Base-by-base conservation (phyloP, 345 rosid genomes). In the Geranium rotundifolium region DNA sequence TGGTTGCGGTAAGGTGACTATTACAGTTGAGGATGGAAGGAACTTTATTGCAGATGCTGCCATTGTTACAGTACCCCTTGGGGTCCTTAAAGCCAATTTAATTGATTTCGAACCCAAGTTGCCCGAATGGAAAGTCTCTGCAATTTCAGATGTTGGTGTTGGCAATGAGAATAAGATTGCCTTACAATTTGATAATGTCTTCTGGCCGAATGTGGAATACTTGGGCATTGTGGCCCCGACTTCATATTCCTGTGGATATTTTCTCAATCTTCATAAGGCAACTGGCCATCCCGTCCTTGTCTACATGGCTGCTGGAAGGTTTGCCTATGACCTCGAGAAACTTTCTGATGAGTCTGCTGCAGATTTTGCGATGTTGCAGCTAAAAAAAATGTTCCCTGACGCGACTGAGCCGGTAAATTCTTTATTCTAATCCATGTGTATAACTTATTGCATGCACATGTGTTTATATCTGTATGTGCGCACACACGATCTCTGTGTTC, bases 141-240 rank as follows among this genome's bases (percentile, higher is more conserved):
- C 97, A 10, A 82, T 90, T 73, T 78, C 88, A 5, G 91, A 77
- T 76, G 74, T 90, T 14, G 97, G 97, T 23, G 81, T 87, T 49
- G 97, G 97, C 75, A 81, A 72, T 50, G 97, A 90, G 73, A 90
- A 87, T 65, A 87, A 87, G 84, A 82, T 90, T 50, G 97, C 95
- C 55, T 59, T 90, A 59, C 73, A 70, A 60, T 90, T 90, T 54
- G 81, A 82, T 67, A 57, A 23, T 14, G 87, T 80, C 61, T 90
- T 90, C 73, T 90, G 95, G 97, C 95, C 91, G 18, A 82, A 90
- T 23, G 88, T 90, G 58, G 97, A 90, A 72, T 70, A 85, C 57
- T 54, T 90, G 12, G 97, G 95, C 56, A 73, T 75, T 70, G 95
- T 85, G 29, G 95, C 95, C 1, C 78, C 88, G 13, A 72, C 80